Evolutionary conservation across 192 early-diverging fungal genomes (phyloP), one percentile per base, ranked within the genome.

Genomic region (Gaertneriomyces semiglobifer): DNA sequence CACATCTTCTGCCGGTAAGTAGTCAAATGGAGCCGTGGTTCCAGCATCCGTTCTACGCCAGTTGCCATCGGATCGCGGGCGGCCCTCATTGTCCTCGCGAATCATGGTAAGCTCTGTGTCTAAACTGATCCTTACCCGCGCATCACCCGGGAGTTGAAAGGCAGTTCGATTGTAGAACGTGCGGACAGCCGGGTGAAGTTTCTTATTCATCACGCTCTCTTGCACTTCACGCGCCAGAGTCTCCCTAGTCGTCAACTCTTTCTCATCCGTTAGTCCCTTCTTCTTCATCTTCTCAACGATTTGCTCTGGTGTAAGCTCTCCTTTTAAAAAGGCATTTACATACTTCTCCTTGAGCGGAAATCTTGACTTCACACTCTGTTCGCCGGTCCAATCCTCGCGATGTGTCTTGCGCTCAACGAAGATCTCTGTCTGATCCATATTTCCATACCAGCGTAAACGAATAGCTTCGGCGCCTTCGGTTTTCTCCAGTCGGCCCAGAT

Each of bases 391-490:
- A 64, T 93, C 92, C 70, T 98, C 95, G 55, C 88, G 88, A 77
- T 98, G 95, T 2, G 92, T 96, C 78, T 99, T 99, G 64, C 95
- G 92, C 83, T 99, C 97, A 41, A 98, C 86, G 80, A 95, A 99
- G 60, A 99, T 89, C 60, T 95, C 91, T 25, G 78, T 62, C 52
- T 71, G 82, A 61, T 80, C 84, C 88, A 90, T 90, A 59, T 88
- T 89, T 53, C 96, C 95, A 66, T 96, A 98, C 94, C 94, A 98
- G 45, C 93, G 88, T 58, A 96, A 68, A 46, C 95, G 91, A 62
- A 98, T 86, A 19, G 74, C 70, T 71, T 82, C 52, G 25, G 93
- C 93, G 5, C 94, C 94, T 50, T 92, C 88, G 71, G 85, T 88
- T 69, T 88, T 88, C 71, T 95, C 92, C 10, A 97, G 77, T 47